A percentile compares a stretch with the other conserved stretches of the same genome.
Conservation (phyloP, 768 basidiomycete species). For the Pleurotus tuber-regium region DNA sequence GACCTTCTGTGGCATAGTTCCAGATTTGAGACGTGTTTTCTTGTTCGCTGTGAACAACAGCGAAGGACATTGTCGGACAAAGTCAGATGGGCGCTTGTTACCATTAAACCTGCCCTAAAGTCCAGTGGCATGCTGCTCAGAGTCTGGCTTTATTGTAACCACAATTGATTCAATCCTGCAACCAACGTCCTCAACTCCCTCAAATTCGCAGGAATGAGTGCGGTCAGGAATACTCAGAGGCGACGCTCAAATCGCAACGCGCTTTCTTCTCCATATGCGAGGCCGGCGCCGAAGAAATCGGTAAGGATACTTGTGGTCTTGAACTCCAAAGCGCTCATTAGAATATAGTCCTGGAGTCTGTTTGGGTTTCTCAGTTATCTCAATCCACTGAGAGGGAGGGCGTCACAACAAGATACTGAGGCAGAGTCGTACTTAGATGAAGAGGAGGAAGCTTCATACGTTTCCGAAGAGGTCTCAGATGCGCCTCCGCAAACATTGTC, state of each 20-base stretch:
- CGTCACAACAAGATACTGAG: conserved; percentile 18
- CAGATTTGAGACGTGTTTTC: conserved; percentile 12
- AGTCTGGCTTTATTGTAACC: background rate
- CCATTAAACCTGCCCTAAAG: conserved; percentile 32
- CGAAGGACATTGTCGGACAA: conserved; percentile 15
- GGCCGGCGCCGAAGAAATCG: conserved; percentile 44
- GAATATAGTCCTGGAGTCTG: conserved; percentile 47
- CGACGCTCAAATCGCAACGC: conserved; percentile 34
- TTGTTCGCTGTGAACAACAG: conserved; percentile 27
- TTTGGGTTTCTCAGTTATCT: conserved; percentile 47
- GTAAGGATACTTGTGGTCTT: conserved; percentile 28
- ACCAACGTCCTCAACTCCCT: conserved; percentile 8
- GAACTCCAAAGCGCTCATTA: conserved; percentile 15
- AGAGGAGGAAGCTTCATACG: conserved; percentile 17
- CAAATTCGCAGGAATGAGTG: conserved; percentile 49
- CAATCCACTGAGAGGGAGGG: conserved; percentile 36
- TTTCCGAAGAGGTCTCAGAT: background rate
- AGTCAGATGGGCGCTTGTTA: background rate
- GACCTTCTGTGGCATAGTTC: conserved; percentile 48
- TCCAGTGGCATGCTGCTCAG: background rate
- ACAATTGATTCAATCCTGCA: background rate
- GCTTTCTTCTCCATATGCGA: conserved; percentile 57
- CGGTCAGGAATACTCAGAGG: conserved; percentile 42
- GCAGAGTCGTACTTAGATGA: conserved; percentile 18
- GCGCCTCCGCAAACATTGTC: conserved; percentile 11